Percentiles rank a stretch among this genome's conserved stretches.
phyloP scores from a whole-genome alignment of 179 eudicot species.

The Gypsophila paniculata region DNA sequence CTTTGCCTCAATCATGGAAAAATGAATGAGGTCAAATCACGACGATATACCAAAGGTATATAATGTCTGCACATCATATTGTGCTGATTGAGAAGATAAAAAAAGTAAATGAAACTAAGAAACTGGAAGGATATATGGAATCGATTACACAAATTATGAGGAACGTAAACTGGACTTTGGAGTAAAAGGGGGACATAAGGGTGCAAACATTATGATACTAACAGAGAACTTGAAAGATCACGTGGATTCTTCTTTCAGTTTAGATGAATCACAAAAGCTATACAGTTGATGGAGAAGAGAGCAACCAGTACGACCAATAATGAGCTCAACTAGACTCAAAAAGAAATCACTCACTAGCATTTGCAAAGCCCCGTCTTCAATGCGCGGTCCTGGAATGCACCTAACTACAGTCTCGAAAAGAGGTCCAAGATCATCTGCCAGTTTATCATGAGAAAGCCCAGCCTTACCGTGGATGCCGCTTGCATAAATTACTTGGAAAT shows the following conservation, averaged over 20 bases:
- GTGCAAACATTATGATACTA: background rate
- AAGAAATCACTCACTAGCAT: slow-evolving; percentile 78
- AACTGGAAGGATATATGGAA: too few species aligned
- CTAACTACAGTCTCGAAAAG: slow-evolving; percentile 77
- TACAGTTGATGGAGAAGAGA: background rate
- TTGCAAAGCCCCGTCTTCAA: slow-evolving; percentile 91
- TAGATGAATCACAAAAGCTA: background rate
- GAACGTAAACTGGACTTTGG: too few species aligned
- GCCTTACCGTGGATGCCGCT: slow-evolving; percentile 91
- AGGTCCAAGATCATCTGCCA: slow-evolving; percentile 95
- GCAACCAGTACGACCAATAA: slow-evolving; percentile 7
- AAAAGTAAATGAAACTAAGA: too few species aligned
- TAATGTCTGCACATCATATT: background rate
- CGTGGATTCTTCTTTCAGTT: background rate
- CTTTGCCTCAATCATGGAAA: background rate
- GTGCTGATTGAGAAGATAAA: background rate
- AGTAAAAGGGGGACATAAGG: too few species aligned
- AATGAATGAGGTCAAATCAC: background rate
- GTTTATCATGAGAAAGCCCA: slow-evolving; percentile 76
- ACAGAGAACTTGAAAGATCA: background rate
- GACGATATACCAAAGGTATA: background rate
- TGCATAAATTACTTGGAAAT: slow-evolving; percentile 94
- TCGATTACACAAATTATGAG: too few species aligned
- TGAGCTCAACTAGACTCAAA: slow-evolving; percentile 15
- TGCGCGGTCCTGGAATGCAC: slow-evolving; percentile 95